Evolutionary conservation across 2,329 filamentous ascomycete genomes (phyloP).

Genomic region (Parastagonospora avenae): DNA sequence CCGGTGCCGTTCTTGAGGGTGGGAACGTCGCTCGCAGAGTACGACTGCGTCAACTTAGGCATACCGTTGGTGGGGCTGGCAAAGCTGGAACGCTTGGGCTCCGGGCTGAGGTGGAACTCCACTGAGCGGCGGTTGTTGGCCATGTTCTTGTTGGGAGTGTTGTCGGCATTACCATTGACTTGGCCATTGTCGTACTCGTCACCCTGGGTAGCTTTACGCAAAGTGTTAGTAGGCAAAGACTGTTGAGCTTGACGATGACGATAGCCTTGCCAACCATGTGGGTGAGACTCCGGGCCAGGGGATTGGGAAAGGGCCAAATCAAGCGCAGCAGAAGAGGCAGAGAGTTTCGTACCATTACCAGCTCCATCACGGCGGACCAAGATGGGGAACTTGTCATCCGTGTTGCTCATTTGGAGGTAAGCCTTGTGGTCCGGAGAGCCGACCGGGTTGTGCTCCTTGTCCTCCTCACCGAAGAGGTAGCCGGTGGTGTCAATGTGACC

Average conservation of each 20-base stretch:
- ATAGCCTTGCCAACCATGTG: constrained; percentile 65
- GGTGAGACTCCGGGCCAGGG: constrained; percentile 62
- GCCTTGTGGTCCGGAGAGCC: constrained; percentile 70
- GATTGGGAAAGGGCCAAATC: constrained; percentile 76
- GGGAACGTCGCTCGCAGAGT: constrained; percentile 86
- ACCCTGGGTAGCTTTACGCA: constrained; percentile 48
- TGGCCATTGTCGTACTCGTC: constrained; percentile 43
- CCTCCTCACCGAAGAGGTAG: constrained; percentile 78
- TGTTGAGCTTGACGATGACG: constrained; percentile 70
- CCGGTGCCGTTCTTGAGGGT: constrained; percentile 75
- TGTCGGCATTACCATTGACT: constrained; percentile 47
- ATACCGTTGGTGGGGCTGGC: constrained; percentile 64
- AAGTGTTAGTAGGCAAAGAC: constrained; percentile 62
- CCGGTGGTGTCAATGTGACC: constrained; percentile 85
- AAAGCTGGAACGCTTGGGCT: constrained; percentile 53
- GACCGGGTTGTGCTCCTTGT: constrained; percentile 58
- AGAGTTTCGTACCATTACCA: constrained; percentile 67
- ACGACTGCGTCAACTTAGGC: constrained; percentile 83
- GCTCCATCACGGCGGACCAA: constrained; percentile 69
- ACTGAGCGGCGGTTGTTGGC: constrained; percentile 54
- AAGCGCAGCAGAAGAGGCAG: constrained; percentile 78
- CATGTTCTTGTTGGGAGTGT: constrained; percentile 48
- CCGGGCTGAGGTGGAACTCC: constrained; percentile 51
- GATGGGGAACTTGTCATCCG: constrained; percentile 86
- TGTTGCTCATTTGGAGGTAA: constrained; percentile 72